These are phyloP conservation scores for Neostapfia colusana DNA, from an alignment of 176 grass and related monocot genomes.

Conservation along the genomic window DNA sequence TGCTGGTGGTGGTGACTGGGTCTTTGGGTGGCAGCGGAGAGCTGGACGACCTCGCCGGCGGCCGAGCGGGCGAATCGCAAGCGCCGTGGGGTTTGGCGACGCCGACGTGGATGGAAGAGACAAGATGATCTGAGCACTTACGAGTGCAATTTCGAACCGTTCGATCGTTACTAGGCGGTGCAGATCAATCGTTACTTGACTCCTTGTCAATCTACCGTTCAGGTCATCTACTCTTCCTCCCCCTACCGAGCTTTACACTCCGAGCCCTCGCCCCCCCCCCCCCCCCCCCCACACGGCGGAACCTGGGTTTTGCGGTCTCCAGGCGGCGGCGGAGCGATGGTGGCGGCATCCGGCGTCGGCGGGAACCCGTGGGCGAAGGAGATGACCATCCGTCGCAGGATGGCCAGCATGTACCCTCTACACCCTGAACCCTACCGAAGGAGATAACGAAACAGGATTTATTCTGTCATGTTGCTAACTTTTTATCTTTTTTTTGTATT, in stretches of 20 bases:
- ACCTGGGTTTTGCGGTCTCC: constrained; percentile 9
- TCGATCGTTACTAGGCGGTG: background rate
- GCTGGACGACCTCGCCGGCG: constrained; percentile 19
- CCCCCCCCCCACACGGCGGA: no score
- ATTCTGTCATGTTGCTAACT: background rate
- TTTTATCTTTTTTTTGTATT: background rate
- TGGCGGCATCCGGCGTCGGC: constrained; percentile 22
- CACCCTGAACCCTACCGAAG: background rate
- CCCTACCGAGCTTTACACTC: no score
- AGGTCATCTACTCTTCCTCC: background rate
- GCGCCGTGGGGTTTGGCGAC: constrained; percentile 29
- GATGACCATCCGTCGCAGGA: constrained; percentile 62
- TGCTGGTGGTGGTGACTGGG: background rate
- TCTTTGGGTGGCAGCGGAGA: background rate
- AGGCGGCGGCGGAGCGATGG: constrained; percentile 38
- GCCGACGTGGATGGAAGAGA: background rate
- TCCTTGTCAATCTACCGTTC: background rate
- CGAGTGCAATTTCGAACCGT: background rate
- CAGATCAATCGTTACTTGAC: background rate
- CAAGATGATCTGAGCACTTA: background rate
- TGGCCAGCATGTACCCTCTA: constrained; percentile 45
- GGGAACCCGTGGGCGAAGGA: constrained; percentile 53
- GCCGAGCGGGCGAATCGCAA: constrained; percentile 44
- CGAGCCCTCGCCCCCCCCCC: no score
- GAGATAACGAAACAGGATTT: background rate